Percentiles rank a stretch among this genome's conserved stretches.
Evolutionary conservation across 495 filamentous ascomycete species (phyloP).

Genomic region (Penicillium silybi): DNA sequence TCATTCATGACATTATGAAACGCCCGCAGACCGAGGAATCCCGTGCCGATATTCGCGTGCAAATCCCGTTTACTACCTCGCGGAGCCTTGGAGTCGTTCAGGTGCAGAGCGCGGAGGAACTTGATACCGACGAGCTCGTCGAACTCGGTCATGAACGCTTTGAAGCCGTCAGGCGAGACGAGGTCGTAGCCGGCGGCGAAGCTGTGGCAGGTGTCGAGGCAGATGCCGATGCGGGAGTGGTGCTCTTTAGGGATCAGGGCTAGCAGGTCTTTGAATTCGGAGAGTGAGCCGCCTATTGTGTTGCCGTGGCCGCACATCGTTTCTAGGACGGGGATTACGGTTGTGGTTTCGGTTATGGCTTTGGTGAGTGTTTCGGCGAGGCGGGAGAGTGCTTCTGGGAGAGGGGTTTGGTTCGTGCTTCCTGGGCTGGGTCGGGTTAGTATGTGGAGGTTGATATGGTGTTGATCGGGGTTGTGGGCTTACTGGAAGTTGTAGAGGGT

Average conservation of each 20-base stretch:
- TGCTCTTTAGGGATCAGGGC: slow-evolving; percentile 59
- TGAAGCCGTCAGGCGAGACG: slow-evolving; percentile 67
- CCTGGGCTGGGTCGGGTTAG: slow-evolving; percentile 56
- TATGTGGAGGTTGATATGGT: slow-evolving; percentile 3
- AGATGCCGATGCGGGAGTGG: slow-evolving; percentile 88
- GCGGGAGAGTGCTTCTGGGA: slow-evolving; percentile 66
- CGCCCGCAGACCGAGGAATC: slow-evolving; percentile 82
- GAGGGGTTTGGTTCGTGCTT: slow-evolving; percentile 61
- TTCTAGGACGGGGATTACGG: slow-evolving; percentile 80
- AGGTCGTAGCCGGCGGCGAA: slow-evolving; percentile 94
- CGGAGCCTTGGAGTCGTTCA: slow-evolving; percentile 93
- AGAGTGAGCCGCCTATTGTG: slow-evolving; percentile 79
- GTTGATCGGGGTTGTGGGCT: slow-evolving; percentile 9
- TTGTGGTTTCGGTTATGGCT: slow-evolving; percentile 68
- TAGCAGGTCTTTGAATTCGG: slow-evolving; percentile 83
- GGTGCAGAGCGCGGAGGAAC: slow-evolving; percentile 80
- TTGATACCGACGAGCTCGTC: slow-evolving; percentile 72
- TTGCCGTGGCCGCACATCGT: slow-evolving; percentile 92
- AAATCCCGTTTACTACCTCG: slow-evolving; percentile 73
- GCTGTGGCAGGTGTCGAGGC: slow-evolving; percentile 93
- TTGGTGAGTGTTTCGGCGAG: slow-evolving; percentile 76
- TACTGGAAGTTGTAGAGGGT: slow-evolving; percentile 93
- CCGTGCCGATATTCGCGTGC: slow-evolving; percentile 91
- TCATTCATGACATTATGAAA: slow-evolving; percentile 93
- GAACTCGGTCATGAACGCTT: slow-evolving; percentile 67